These are phyloP conservation scores for Kodamaea alishanica DNA, from an alignment of 1,139 yeast genomes.

Conservation along the genomic window DNA sequence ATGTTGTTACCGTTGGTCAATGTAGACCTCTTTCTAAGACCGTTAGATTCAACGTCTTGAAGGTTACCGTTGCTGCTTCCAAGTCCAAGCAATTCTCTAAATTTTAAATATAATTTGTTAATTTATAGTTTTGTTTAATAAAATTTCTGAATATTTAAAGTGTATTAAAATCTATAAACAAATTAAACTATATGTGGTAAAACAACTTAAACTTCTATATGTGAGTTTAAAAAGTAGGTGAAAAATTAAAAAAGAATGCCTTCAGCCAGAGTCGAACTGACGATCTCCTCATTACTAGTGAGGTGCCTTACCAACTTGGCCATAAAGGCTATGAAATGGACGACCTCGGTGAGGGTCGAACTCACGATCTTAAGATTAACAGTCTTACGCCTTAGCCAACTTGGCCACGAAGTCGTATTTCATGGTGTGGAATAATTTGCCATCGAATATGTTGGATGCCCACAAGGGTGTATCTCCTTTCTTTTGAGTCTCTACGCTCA, in stretches of 20 bases:
- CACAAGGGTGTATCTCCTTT: no score
- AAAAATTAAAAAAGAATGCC: constrained; percentile 57
- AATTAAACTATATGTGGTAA: no score
- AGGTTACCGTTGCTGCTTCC: constrained; percentile 87
- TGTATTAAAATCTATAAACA: no score
- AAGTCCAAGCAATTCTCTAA: constrained; percentile 94
- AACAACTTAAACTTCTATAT: no score
- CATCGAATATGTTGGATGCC: no score
- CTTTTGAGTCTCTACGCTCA: no score
- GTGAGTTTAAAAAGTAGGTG: no score
- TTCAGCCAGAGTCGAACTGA: constrained; percentile 82
- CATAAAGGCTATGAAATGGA: constrained; percentile 17
- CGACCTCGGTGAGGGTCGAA: constrained; percentile 48
- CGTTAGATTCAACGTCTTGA: constrained; percentile 98
- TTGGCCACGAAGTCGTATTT: constrained; percentile 20
- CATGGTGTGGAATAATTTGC: no score
- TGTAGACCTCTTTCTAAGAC: constrained; percentile 99
- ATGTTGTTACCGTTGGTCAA: constrained; percentile 98
- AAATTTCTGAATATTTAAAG: not conserved
- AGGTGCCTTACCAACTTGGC: constrained; percentile 91
- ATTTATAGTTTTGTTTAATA: not conserved
- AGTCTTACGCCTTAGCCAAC: constrained; percentile 42
- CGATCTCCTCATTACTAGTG: constrained; percentile 90
- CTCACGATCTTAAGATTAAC: constrained; percentile 49
- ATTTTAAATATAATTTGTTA: constrained; percentile 55